Base-by-base conservation (phyloP, 1,284 basidiomycete genomes). In the Cutaneotrichosporon mucoides region DNA sequence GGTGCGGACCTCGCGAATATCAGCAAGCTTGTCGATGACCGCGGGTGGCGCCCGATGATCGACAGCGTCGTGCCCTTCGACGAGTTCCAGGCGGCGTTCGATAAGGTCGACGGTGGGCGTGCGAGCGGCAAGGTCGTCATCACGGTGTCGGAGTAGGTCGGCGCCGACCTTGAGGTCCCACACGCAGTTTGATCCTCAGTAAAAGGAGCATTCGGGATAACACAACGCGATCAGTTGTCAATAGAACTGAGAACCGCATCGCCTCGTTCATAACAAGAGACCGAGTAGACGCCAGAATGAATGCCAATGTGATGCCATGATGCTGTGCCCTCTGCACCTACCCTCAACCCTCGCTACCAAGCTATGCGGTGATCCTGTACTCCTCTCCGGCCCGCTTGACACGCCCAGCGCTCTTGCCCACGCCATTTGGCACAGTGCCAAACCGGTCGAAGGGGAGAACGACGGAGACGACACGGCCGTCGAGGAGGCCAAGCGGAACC, bases 401-500 rank as follows among this genome's bases (percentile, higher is more conserved):
- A 4, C 73, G 63, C 0, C 67, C 68, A 55, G 72, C 66, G 3
- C 68, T 66, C 55, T 73, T 73, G 10, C 66, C 71, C n/a, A 57
- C 50, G 11, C 65, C 63, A 36, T 56, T 60, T 11, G 57, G 56
- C 4, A 78, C 73, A 8, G 60, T 34, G 9, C 74, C 72, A 5
- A 57, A 55, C 13, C 74, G 65, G 5, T 59, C 59, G 55, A 63
- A 72, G 6, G 81, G 81, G 78, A 78, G 82, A 9, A 82, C 46
- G 13, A 82, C 72, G 34, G 67, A 71, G 9, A 77, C 67, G 12
- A 82, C 79, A 6, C 73, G 63, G 0, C 78, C 68, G 9, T 76
- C 77, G 54, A 82, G 70, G 0, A 82, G 63, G 0, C 76, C 79
- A 6, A 82, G 67, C 4, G 81, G 79, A 16, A 78, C 64, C 73